Evolutionary conservation across 352 stramenopile genomes (phyloP), one percentile per base, ranked within the genome.

Genomic region (Thalassiosira mediterranea): DNA sequence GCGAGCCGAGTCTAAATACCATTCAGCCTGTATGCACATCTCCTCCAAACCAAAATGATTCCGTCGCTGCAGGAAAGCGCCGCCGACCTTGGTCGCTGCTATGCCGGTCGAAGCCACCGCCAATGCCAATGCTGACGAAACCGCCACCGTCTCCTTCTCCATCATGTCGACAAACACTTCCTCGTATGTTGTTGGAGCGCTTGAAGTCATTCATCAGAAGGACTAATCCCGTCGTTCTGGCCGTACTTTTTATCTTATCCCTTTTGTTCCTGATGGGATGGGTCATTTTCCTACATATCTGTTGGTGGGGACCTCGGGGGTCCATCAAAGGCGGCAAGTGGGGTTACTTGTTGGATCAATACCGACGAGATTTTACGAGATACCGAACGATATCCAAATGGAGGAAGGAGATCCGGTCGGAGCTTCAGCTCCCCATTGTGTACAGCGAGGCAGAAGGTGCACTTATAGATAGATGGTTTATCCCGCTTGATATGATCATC

Each of bases 351-450:
- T 29, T 67, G n/a, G 72, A 81, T 72, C 72, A 81, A 57, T 69
- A 25, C 28, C 11, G 52, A n/a, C 58, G 57, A 64, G 72, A 81
- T 64, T 81, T 63, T 52, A 69, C 48, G 1, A 58, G 56, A 52
- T 81, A 81, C 58, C 46, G 72, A 48, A 76, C 64, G 4, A 76
- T 81, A 32, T 48, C 17, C 17, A 76, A 58, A 44, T 81, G 72
- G 72, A 75, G 65, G 56, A 8, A 68, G 5, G 48, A 81, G 32
- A 15, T 81, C 25, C 47, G 26, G 19, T 34, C 44, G n/a, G 51
- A 76, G 21, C 46, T 81, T 21, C 72, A 72, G 4, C 38, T 81
- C 40, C 51, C 72, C 17, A 68, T 76, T 46, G 23, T 63, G 19
- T 63, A 72, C 37, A 53, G 32, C 2, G 64, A 72, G 40, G 40